Evolutionary conservation across 169 alveolate genomes (phyloP).

Genomic region (Cryptosporidium sp.): DNA sequence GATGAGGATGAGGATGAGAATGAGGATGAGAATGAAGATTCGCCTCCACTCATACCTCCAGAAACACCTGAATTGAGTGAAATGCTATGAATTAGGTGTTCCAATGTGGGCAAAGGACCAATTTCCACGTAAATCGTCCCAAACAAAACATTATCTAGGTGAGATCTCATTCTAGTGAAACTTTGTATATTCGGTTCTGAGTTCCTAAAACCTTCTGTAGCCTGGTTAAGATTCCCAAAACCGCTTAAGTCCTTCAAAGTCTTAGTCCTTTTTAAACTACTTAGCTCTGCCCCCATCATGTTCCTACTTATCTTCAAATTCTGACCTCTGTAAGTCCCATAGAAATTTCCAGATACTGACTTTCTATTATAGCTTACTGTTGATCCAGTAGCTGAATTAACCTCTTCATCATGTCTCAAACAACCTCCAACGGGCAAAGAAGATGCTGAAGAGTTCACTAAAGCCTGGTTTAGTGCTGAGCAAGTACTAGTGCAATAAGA

Average conservation of each 20-base stretch:
- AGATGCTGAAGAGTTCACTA: not conserved
- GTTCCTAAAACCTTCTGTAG: not conserved
- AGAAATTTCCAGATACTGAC: not conserved
- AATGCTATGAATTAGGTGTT: not conserved
- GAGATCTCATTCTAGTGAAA: constrained; percentile 41
- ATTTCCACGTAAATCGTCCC: constrained; percentile 59
- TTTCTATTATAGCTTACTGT: not conserved
- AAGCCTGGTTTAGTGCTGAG: not conserved
- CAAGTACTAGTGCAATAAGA: not conserved
- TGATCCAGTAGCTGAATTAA: not conserved
- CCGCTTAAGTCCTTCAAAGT: not conserved
- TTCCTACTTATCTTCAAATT: constrained; percentile 22
- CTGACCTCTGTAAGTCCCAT: constrained; percentile 57
- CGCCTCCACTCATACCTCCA: not conserved
- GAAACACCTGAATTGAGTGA: not conserved
- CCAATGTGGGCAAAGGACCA: constrained; percentile 28
- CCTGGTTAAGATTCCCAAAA: not conserved
- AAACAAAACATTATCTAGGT: constrained; percentile 61
- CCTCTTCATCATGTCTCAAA: not conserved
- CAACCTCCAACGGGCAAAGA: not conserved
- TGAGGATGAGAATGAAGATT: not conserved
- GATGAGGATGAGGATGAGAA: not conserved
- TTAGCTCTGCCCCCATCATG: constrained; percentile 12
- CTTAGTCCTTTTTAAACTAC: not conserved
- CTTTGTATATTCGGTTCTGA: constrained; percentile 3